A percentile compares a stretch with the other conserved stretches of the same genome.
Conservation (phyloP, 345 rosid species). For the Sisymbrium altissimum region DNA sequence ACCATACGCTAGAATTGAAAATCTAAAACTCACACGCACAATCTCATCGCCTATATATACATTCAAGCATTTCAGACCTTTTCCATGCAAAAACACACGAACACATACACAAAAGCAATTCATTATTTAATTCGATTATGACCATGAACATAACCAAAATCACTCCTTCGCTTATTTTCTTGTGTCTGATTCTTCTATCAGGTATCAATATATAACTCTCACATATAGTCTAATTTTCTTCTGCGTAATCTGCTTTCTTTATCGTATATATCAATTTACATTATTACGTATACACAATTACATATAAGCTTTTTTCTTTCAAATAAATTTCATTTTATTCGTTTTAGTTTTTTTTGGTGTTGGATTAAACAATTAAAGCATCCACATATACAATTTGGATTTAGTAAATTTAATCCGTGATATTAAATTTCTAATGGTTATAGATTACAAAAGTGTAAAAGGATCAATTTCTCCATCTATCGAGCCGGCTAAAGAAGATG, state of each 20-base stretch:
- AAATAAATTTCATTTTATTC: background rate
- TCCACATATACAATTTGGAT: background rate
- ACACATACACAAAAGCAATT: background rate
- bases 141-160: slow-evolving; percentile 6
- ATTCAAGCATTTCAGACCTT: background rate
- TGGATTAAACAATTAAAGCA: background rate
- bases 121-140: background rate
- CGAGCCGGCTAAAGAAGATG: background rate
- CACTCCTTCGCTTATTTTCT: slow-evolving; percentile 1
- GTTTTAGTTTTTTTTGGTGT: background rate
- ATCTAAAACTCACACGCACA: background rate
- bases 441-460: slow-evolving; percentile 6
- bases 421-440: background rate
- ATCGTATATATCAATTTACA: background rate
- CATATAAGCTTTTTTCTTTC: background rate
- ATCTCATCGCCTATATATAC: background rate
- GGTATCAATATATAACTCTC: background rate
- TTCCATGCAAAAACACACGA: background rate
- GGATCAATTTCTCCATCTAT: slow-evolving; percentile 8
- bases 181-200: background rate
- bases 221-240: too few species aligned
- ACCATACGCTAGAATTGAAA: background rate
- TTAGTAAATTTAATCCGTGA: background rate
- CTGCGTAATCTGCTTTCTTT: background rate
- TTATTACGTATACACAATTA: background rate